Evolutionary conservation across 1,284 basidiomycete genomes (phyloP).

Genomic region (Rhodofomes roseus): DNA sequence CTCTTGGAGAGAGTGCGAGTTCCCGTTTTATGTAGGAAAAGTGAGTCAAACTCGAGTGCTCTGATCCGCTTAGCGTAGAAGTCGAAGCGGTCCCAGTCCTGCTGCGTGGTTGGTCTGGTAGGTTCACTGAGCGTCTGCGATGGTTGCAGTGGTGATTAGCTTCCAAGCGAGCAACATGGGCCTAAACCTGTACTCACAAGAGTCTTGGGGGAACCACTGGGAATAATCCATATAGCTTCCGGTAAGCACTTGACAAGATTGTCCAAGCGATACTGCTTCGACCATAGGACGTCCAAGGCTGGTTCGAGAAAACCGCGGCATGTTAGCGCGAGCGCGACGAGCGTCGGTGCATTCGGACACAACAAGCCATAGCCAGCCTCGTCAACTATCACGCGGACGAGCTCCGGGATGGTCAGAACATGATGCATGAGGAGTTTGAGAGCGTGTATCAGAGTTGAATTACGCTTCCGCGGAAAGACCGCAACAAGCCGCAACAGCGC

Average conservation of each 20-base stretch:
- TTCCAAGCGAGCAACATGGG: too few species aligned
- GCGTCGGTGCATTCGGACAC: background rate
- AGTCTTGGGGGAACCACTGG: background rate
- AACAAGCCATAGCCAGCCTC: background rate
- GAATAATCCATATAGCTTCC: background rate
- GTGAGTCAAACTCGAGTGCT: too few species aligned
- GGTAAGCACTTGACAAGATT: background rate
- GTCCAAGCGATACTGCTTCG: background rate
- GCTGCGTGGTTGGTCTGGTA: too few species aligned
- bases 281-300: background rate
- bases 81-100: too few species aligned
- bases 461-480: too few species aligned
- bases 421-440: background rate
- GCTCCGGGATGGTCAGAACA: background rate
- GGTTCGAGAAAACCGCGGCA: background rate
- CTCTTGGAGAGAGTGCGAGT: too few species aligned
- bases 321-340: background rate
- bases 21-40: too few species aligned
- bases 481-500: too few species aligned
- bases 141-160: too few species aligned
- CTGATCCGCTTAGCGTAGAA: too few species aligned
- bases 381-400: background rate
- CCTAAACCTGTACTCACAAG: background rate
- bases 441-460: too few species aligned
- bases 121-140: too few species aligned